Percentiles rank a stretch among this genome's conserved stretches.
phyloP scores from a whole-genome alignment of 2,329 filamentous ascomycete genomes.

The Elsinoe arachidis region DNA sequence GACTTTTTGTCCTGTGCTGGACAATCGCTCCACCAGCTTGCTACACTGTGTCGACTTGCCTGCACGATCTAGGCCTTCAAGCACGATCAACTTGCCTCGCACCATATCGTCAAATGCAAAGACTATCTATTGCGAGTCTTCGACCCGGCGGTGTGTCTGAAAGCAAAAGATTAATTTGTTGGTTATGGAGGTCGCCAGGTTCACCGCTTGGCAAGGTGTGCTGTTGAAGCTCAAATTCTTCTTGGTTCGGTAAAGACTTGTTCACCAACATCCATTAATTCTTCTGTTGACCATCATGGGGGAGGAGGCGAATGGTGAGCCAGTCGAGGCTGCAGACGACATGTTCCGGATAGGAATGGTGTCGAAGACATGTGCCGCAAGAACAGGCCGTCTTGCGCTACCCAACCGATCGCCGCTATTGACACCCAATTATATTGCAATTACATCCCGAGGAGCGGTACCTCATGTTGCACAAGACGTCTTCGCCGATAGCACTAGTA shows the following conservation, averaged over 20 bases:
- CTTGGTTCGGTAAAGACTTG: neutral
- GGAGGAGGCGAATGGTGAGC: constrained; percentile 7
- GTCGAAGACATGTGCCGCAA: constrained; percentile 37
- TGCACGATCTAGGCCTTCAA: constrained; percentile 82
- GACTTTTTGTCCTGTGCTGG: constrained; percentile 43
- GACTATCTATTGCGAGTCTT: neutral
- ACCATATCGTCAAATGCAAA: neutral
- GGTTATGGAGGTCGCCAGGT: neutral
- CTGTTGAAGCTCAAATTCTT: neutral
- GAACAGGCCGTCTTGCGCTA: constrained; percentile 60
- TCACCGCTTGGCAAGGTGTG: neutral
- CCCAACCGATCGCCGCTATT: constrained; percentile 56
- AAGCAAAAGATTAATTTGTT: neutral
- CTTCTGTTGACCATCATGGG: neutral
- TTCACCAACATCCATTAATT: neutral
- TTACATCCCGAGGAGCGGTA: constrained; percentile 73
- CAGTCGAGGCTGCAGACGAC: constrained; percentile 22
- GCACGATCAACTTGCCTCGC: constrained; percentile 64
- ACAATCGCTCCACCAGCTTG: constrained; percentile 50
- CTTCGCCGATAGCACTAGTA: constrained; percentile 53
- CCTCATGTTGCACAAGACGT: constrained; percentile 88
- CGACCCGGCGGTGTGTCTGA: neutral
- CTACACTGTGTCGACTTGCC: constrained; percentile 89
- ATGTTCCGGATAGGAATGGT: constrained; percentile 34
- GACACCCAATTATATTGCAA: constrained; percentile 74